Conservation (phyloP, 2,329 filamentous ascomycete genomes). For the Saccharata proteae region DNA sequence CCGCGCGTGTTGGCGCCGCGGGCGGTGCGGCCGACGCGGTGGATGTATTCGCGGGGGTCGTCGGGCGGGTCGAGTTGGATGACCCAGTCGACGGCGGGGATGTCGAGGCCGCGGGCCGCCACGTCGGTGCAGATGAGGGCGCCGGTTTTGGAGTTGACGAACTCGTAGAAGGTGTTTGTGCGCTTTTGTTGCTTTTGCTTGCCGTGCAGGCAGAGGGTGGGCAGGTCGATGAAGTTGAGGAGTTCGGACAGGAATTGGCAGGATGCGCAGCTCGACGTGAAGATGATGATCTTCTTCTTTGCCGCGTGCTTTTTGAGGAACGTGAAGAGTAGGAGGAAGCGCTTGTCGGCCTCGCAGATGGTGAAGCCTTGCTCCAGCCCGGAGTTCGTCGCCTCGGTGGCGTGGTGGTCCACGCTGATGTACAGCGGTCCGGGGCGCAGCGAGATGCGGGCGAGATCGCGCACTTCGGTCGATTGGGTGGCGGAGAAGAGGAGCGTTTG, state of each 20-base stretch:
- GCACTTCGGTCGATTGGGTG: slow-evolving; percentile 96
- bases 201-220: slow-evolving; percentile 70
- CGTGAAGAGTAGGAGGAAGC: slow-evolving; percentile 86
- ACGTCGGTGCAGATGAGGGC: slow-evolving; percentile 95
- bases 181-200: slow-evolving; percentile 99
- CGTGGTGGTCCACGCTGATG: slow-evolving; percentile 88
- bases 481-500: slow-evolving; percentile 99
- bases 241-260: slow-evolving; percentile 90
- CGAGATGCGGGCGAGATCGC: slow-evolving; percentile 90
- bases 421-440: slow-evolving; percentile 83
- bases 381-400: slow-evolving; percentile 84
- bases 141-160: slow-evolving; percentile 72
- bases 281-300: slow-evolving; percentile 98
- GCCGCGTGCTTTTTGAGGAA: slow-evolving; percentile 86
- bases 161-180: slow-evolving; percentile 98
- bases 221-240: slow-evolving; percentile 93
- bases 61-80: slow-evolving; percentile 92
- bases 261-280: slow-evolving; percentile 65
- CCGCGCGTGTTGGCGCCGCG: slow-evolving; percentile 74
- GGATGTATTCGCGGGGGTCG: slow-evolving; percentile 66
- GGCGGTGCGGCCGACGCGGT: slow-evolving; percentile 90
- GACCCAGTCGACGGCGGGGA: slow-evolving; percentile 91
- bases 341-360: slow-evolving; percentile 82
- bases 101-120: slow-evolving; percentile 87
- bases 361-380: slow-evolving; percentile 95